Base-by-base conservation (phyloP, 2,329 filamentous ascomycete genomes). In the Fusarium duplospermum region DNA sequence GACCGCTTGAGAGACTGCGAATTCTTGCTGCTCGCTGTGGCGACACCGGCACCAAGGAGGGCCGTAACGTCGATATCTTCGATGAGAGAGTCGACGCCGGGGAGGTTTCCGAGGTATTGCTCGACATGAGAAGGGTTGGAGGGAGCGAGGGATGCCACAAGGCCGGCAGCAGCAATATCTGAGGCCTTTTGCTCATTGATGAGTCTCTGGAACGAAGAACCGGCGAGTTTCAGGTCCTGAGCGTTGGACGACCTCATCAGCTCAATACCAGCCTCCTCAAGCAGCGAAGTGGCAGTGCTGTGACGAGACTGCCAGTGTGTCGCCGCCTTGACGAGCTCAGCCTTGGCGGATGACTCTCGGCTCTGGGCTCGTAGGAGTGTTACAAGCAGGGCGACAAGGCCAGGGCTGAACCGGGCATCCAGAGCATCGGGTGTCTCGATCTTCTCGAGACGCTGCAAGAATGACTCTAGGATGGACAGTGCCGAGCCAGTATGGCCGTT, bases 231-330 rank as follows among this genome's bases (percentile, higher is more conserved):
- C 29, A 94, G 85, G 74, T 98, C 93, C 18, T 92, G 88, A 1
- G 87, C 81, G 57, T 92, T 89, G 8, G 92, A 89, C 0, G 94
- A 97, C 74, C 92, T 91, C 57, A 98, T 89, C 11, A 98, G 89
- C 57, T 94, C 92, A 47, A 93, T 88, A n/a, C 94, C 96, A 9
- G 95, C 94, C 64, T 95, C 94, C 67, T 92, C 91, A 60, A 97
- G 87, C 7, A 98, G 89, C 1, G 93, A 89, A n/a, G 87, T 83
- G 0, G 91, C 81, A 2, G 80, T 72, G 18, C 70, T 74, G 83
- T 72, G 85, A 75, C 91, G 92, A 54, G 87, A 86, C 62, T 91
- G 89, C 95, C 96, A 98, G 84, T 97, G 92, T 16, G 88, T 86
- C 13, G 94, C 94, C 20, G 96, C 94, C 81, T 93, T 93, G 68